Conservation (phyloP, 2,329 filamentous ascomycete species). For the Xenoacremonium recifei region DNA sequence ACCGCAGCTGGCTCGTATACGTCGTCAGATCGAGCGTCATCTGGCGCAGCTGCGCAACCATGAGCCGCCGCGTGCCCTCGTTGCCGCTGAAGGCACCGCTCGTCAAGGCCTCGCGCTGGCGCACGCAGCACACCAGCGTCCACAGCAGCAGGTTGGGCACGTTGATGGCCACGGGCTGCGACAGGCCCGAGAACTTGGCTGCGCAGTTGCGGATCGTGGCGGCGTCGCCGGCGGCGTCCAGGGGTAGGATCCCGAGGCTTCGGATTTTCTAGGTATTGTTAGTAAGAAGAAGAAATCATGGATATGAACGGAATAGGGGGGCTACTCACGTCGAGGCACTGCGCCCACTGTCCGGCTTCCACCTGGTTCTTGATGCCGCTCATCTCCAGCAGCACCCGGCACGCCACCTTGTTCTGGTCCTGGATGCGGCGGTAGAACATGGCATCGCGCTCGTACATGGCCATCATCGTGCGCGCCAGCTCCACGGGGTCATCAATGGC, state of each 20-base stretch:
- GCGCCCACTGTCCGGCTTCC: slow-evolving; percentile 54
- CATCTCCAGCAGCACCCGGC: slow-evolving; percentile 58
- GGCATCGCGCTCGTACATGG: slow-evolving; percentile 59
- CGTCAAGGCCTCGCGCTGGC: slow-evolving; percentile 70
- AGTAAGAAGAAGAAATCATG: slow-evolving; percentile 8
- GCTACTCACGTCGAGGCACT: slow-evolving; percentile 56
- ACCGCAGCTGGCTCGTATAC: slow-evolving; percentile 89
- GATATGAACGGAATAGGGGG: not conserved
- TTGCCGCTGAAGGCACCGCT: slow-evolving; percentile 73
- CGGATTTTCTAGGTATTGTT: slow-evolving; percentile 63
- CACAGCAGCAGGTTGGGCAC: slow-evolving; percentile 91
- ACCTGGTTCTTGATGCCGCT: slow-evolving; percentile 59
- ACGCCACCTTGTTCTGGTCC: slow-evolving; percentile 56
- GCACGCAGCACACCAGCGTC: slow-evolving; percentile 84
- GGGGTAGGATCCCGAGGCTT: slow-evolving; percentile 73
- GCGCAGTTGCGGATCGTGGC: slow-evolving; percentile 76
- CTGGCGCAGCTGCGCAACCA: slow-evolving; percentile 71
- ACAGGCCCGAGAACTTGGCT: slow-evolving; percentile 74
- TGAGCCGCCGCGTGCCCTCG: slow-evolving; percentile 59
- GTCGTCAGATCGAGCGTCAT: slow-evolving; percentile 89
- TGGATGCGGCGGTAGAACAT: slow-evolving; percentile 60
- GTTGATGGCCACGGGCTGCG: slow-evolving; percentile 81
- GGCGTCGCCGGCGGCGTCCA: slow-evolving; percentile 72
- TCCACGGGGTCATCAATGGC: slow-evolving; percentile 60
- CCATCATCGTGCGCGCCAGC: slow-evolving; percentile 60